phyloP scores from a whole-genome alignment of 306 rosid species.

The Cicer arietinum region DNA sequence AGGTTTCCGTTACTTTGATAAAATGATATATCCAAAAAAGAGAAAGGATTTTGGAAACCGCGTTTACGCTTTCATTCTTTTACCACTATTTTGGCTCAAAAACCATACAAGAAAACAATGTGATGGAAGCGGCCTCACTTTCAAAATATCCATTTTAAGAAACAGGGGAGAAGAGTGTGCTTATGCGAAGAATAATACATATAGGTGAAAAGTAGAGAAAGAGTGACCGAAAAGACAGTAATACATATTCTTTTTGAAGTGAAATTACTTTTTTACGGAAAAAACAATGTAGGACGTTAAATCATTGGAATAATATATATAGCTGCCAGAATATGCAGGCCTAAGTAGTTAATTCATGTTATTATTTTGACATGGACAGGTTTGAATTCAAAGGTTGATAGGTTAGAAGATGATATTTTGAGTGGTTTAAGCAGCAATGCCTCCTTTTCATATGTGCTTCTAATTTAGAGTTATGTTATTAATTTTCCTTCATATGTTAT shows the following conservation, averaged over 20 bases:
- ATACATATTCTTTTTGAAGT: too few species aligned
- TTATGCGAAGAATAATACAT: too few species aligned
- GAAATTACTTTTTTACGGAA: too few species aligned
- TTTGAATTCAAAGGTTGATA: constrained; percentile 46
- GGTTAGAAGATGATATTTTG: constrained; percentile 44
- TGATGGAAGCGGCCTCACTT: not conserved
- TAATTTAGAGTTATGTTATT: not conserved
- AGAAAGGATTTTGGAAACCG: not conserved
- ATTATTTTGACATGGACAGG: constrained; percentile 47
- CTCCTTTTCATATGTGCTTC: constrained; percentile 56
- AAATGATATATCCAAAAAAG: not conserved
- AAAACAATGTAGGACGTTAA: too few species aligned
- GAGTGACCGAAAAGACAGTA: too few species aligned
- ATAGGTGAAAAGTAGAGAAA: too few species aligned
- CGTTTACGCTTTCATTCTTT: not conserved
- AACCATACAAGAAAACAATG: not conserved
- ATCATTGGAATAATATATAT: too few species aligned
- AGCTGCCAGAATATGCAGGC: too few species aligned
- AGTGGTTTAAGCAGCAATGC: constrained; percentile 52
- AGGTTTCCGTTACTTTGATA: too few species aligned
- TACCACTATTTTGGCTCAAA: not conserved
- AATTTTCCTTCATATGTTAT: too few species aligned
- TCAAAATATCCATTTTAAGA: not conserved
- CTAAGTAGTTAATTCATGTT: constrained; percentile 19
- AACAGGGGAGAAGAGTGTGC: too few species aligned